phyloP scores from a whole-genome alignment of 2,329 filamentous ascomycete genomes.

The Hypoxylon sp. region DNA sequence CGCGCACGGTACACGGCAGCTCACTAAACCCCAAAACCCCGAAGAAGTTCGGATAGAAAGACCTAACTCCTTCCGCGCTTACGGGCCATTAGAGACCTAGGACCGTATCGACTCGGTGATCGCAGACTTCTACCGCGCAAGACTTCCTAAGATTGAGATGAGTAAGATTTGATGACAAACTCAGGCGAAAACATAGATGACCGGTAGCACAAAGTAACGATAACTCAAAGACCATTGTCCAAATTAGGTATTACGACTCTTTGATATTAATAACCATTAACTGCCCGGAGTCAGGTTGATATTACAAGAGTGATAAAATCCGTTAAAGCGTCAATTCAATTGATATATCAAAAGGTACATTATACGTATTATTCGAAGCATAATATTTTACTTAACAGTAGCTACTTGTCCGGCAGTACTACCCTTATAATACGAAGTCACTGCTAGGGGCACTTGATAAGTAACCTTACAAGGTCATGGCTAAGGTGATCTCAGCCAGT shows the following conservation, averaged over 20 bases:
- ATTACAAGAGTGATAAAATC: background rate
- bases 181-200: background rate
- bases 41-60: background rate
- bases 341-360: too few species aligned
- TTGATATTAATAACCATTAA: background rate
- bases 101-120: background rate
- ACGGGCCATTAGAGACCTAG: background rate
- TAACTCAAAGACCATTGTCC: background rate
- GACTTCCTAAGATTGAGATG: background rate
- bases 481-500: too few species aligned
- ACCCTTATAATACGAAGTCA: too few species aligned
- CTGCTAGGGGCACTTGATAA: too few species aligned
- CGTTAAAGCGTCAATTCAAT: too few species aligned
- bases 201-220: background rate
- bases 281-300: background rate
- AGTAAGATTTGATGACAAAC: constrained; percentile 1
- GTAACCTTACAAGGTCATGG: too few species aligned
- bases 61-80: background rate
- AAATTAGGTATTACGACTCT: background rate
- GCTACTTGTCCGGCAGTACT: too few species aligned
- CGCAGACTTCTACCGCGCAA: background rate
- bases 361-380: too few species aligned
- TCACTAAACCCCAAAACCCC: background rate
- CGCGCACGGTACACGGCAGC: background rate
- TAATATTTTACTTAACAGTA: too few species aligned